Percentiles rank a stretch among this genome's conserved stretches.
phyloP scores from a whole-genome alignment of 306 rosid genomes.

The Sphenostylis stenocarpa region DNA sequence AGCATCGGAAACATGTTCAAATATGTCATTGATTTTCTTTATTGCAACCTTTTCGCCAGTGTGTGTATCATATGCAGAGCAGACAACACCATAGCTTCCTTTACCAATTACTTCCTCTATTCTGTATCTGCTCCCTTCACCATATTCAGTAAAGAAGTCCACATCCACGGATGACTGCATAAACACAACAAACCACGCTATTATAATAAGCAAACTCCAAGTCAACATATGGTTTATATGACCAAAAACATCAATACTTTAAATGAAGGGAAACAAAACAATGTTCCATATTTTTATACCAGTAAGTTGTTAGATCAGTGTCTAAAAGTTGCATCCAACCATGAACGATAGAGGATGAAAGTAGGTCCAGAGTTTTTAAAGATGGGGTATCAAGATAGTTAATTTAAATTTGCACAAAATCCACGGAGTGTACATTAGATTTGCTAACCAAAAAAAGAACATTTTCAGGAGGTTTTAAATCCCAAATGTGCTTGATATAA shows the following conservation, averaged over 20 bases:
- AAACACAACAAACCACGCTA: slow-evolving; percentile 30
- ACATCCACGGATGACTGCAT: slow-evolving; percentile 86
- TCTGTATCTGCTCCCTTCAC: slow-evolving; percentile 95
- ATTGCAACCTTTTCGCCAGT: slow-evolving; percentile 96
- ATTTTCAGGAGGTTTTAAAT: neutral
- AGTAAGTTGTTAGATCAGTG: neutral
- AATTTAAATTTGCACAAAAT: neutral
- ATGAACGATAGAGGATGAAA: neutral
- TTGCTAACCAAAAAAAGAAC: neutral
- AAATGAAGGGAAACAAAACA: neutral
- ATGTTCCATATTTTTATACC: neutral
- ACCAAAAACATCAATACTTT: slow-evolving; percentile 1
- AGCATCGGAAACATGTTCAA: slow-evolving; percentile 98
- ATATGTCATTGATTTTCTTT: slow-evolving; percentile 96
- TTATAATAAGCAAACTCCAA: slow-evolving; percentile 10
- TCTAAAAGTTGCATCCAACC: slow-evolving; percentile 4
- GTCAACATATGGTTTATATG: neutral
- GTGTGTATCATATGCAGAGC: slow-evolving; percentile 93
- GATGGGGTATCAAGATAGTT: neutral
- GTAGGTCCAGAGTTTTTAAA: neutral
- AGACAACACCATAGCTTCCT: slow-evolving; percentile 99
- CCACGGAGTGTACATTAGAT: neutral
- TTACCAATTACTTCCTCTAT: slow-evolving; percentile 99
- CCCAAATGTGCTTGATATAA: neutral
- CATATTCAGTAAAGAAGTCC: slow-evolving; percentile 97